These are phyloP conservation scores for Diospyros lotus DNA, from an alignment of 148 eudicot species.

Conservation along the genomic window DNA sequence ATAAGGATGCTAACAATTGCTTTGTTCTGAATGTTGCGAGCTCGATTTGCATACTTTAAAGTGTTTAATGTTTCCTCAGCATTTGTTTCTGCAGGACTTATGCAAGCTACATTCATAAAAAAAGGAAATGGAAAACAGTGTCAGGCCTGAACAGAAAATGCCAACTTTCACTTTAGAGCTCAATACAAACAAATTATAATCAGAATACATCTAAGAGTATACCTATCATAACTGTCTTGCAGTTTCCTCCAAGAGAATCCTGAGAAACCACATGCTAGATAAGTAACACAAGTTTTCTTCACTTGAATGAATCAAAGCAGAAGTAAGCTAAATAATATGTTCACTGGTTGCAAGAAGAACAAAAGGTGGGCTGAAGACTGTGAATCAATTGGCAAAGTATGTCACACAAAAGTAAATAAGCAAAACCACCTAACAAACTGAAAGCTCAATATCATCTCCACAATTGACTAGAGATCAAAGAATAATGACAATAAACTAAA, in stretches of 20 bases:
- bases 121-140: neutral
- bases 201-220: conserved; percentile 15
- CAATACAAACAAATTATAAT: neutral
- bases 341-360: neutral
- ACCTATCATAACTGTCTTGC: conserved; percentile 99
- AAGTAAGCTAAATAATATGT: too few relatives aligned
- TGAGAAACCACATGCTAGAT: conserved; percentile 26
- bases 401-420: neutral
- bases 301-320: neutral
- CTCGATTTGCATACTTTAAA: conserved; percentile 94
- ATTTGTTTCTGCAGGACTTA: conserved; percentile 97
- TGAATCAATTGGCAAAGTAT: conserved; percentile 3
- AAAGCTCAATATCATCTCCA: neutral
- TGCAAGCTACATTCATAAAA: conserved; percentile 56
- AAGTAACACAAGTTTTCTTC: conserved; percentile 7
- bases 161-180: neutral
- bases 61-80: conserved; percentile 97
- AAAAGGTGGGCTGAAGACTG: neutral
- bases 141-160: neutral
- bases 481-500: neutral
- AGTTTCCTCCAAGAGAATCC: conserved; percentile 97
- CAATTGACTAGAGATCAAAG: neutral
- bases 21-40: conserved; percentile 97
- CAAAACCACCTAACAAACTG: neutral
- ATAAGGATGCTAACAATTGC: conserved; percentile 66